phyloP scores from a whole-genome alignment of 306 rosid genomes.

The Benincasa hispida region DNA sequence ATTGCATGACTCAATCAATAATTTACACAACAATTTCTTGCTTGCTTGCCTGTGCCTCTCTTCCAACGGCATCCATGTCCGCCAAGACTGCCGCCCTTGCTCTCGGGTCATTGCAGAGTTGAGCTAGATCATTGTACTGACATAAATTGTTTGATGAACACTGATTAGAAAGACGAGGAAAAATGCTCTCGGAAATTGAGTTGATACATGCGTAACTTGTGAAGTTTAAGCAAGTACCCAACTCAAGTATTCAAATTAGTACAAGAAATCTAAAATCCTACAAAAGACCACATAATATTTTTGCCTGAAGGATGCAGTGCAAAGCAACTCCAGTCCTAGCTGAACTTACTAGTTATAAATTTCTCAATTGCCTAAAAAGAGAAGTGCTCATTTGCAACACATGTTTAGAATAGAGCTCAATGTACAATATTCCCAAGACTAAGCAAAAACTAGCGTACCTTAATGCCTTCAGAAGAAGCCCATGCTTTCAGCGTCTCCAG shows the following conservation, averaged over 20 bases:
- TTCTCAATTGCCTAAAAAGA: neutral
- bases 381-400: neutral
- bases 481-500: slow-evolving; percentile 62
- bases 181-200: neutral
- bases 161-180: slow-evolving; percentile 2
- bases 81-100: slow-evolving; percentile 69
- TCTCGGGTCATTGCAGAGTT: slow-evolving; percentile 82
- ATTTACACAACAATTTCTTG: neutral
- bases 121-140: slow-evolving; percentile 51
- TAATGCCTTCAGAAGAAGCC: slow-evolving; percentile 73
- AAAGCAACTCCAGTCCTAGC: neutral
- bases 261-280: neutral
- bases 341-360: neutral
- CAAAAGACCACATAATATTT: neutral
- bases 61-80: slow-evolving; percentile 78
- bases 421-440: neutral
- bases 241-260: neutral
- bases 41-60: slow-evolving; percentile 67
- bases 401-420: neutral
- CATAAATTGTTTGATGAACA: slow-evolving; percentile 7
- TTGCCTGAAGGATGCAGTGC: neutral
- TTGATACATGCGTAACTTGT: neutral
- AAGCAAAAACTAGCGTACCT: slow-evolving; percentile 22
- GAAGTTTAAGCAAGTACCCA: neutral
- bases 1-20: slow-evolving; percentile 1